Conservation (phyloP, 257 asterid genomes). For the Solanum chaucha region DNA sequence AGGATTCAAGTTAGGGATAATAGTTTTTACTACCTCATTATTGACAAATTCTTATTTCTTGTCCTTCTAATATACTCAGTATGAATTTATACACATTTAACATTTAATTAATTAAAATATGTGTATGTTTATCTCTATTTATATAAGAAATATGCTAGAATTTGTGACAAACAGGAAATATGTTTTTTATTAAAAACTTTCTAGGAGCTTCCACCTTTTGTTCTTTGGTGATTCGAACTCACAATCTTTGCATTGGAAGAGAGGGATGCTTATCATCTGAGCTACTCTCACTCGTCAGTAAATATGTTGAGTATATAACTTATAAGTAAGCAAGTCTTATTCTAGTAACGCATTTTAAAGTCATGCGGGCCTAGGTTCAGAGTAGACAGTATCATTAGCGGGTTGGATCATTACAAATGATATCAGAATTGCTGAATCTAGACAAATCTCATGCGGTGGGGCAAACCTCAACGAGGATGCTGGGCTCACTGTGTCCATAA, state of each 20-base stretch:
- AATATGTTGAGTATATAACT: too few relatives aligned
- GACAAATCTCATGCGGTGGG: neutral
- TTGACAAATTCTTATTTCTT: neutral
- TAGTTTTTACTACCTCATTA: neutral
- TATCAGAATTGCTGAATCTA: too few relatives aligned
- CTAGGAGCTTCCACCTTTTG: too few relatives aligned
- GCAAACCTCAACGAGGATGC: neutral
- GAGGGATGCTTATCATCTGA: neutral
- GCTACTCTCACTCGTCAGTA: neutral
- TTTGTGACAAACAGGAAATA: neutral
- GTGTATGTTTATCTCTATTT: too few relatives aligned
- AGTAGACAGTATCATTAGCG: too few relatives aligned
- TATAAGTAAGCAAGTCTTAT: neutral
- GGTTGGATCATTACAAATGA: too few relatives aligned
- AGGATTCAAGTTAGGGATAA: neutral
- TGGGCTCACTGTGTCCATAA: neutral
- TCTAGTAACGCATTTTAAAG: too few relatives aligned
- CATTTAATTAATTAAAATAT: too few relatives aligned
- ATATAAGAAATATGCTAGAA: too few relatives aligned
- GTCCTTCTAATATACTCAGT: neutral
- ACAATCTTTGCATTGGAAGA: too few relatives aligned
- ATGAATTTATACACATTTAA: neutral
- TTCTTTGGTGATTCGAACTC: neutral
- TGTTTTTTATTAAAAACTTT: neutral
- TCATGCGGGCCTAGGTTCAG: too few relatives aligned